These are phyloP conservation scores for Monilinia vaccinii-corymbosi DNA, from an alignment of 2,329 filamentous ascomycete species.

Conservation along the genomic window DNA sequence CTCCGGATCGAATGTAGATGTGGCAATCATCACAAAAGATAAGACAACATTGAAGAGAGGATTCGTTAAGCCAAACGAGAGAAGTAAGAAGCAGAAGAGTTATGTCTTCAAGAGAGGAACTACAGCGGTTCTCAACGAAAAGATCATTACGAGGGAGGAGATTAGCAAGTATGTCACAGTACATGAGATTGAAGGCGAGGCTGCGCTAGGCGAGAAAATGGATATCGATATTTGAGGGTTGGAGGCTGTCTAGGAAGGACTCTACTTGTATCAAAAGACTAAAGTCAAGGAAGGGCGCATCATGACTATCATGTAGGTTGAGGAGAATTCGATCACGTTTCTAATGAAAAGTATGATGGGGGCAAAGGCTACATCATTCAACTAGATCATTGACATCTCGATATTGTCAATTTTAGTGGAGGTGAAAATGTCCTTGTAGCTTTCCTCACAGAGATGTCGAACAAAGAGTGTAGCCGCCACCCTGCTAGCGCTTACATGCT, in stretches of 20 bases:
- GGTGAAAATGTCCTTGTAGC: neutral
- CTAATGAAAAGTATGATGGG: slow-evolving; percentile 2
- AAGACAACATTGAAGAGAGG: slow-evolving; percentile 92
- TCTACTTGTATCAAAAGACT: slow-evolving; percentile 8
- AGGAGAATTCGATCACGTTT: neutral
- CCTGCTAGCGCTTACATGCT: neutral
- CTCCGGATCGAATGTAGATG: slow-evolving; percentile 94
- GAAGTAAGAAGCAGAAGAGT: slow-evolving; percentile 83
- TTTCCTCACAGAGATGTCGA: neutral
- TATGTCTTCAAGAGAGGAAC: slow-evolving; percentile 87
- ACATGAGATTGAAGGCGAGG: slow-evolving; percentile 55
- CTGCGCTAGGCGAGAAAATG: slow-evolving; percentile 61
- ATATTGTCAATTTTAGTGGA: neutral
- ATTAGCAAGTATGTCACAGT: slow-evolving; percentile 91
- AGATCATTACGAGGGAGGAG: slow-evolving; percentile 88
- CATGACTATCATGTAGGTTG: slow-evolving; percentile 17
- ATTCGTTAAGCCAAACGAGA: slow-evolving; percentile 86
- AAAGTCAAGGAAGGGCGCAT: slow-evolving; percentile 9
- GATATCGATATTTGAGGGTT: slow-evolving; percentile 50
- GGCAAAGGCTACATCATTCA: neutral
- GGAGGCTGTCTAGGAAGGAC: neutral
- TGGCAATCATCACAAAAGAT: slow-evolving; percentile 88
- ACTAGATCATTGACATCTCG: neutral
- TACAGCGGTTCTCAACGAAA: slow-evolving; percentile 93
- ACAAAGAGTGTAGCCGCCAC: neutral